A percentile compares a stretch with the other conserved stretches of the same genome.
Evolutionary conservation across 2,329 filamentous ascomycete species (phyloP).

Genomic region (Cladophialophora psammophila): DNA sequence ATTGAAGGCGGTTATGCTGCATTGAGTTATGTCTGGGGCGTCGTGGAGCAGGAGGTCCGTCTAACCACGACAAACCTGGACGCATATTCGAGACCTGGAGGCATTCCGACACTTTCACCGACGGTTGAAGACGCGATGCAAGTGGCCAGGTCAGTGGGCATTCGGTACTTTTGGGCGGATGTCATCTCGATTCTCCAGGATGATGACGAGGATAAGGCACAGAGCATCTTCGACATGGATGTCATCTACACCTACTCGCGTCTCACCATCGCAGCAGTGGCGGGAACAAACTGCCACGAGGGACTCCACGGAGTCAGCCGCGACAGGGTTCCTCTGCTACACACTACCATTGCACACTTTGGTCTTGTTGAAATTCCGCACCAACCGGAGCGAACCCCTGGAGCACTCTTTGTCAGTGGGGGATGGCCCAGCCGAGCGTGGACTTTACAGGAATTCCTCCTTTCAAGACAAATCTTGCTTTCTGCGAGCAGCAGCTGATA

Average conservation of each 20-base stretch:
- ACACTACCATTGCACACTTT: not conserved
- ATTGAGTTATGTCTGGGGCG: not conserved
- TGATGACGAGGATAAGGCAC: not conserved
- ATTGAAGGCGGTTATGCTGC: not conserved
- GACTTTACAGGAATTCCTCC: not conserved
- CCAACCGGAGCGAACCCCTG: not conserved
- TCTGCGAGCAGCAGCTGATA: not conserved
- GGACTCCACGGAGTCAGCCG: not conserved
- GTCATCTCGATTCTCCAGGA: not conserved
- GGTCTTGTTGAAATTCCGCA: not conserved
- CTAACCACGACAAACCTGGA: not conserved
- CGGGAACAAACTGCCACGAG: not conserved
- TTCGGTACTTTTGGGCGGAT: not conserved
- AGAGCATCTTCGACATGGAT: not conserved
- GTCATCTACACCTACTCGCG: not conserved
- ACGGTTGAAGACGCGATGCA: not conserved
- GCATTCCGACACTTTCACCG: not conserved
- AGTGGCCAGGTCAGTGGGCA: not conserved
- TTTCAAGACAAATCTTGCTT: not conserved
- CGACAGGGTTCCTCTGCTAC: not conserved
- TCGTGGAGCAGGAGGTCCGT: not conserved
- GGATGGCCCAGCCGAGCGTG: not conserved
- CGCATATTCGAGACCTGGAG: not conserved
- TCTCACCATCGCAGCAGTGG: not conserved
- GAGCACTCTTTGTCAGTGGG: not conserved